Conservation (phyloP, 257 asterid genomes). For the Nicotiana otophora region DNA sequence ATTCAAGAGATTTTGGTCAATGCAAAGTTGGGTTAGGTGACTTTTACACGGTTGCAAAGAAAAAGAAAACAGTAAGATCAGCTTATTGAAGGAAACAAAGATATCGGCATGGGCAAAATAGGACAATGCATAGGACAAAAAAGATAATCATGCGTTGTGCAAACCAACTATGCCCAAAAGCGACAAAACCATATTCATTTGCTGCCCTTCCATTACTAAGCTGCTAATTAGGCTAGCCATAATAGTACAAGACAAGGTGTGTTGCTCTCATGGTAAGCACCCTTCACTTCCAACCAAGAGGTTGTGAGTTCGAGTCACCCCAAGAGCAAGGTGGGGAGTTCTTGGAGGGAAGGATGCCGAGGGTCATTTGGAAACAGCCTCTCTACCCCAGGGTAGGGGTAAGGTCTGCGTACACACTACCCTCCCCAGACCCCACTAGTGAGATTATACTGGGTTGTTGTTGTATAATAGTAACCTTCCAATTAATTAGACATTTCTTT, state of each 20-base stretch:
- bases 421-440: too few relatives aligned
- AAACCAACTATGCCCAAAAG: neutral
- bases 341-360: too few relatives aligned
- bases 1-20: neutral
- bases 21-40: neutral
- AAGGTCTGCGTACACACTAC: too few relatives aligned
- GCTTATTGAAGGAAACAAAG: constrained; percentile 1
- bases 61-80: neutral
- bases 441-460: too few relatives aligned
- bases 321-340: too few relatives aligned
- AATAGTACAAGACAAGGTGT: too few relatives aligned
- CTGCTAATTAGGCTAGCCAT: neutral
- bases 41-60: neutral
- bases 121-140: neutral
- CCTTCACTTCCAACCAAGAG: too few relatives aligned
- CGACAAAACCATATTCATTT: neutral
- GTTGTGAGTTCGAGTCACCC: too few relatives aligned
- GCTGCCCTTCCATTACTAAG: neutral
- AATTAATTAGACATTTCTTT: neutral
- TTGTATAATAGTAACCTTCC: neutral
- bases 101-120: neutral
- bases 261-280: too few relatives aligned
- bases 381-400: too few relatives aligned
- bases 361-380: too few relatives aligned
- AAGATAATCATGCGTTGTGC: neutral